phyloP scores from a whole-genome alignment of 257 asterid species.

The Solanum stenotomum region DNA sequence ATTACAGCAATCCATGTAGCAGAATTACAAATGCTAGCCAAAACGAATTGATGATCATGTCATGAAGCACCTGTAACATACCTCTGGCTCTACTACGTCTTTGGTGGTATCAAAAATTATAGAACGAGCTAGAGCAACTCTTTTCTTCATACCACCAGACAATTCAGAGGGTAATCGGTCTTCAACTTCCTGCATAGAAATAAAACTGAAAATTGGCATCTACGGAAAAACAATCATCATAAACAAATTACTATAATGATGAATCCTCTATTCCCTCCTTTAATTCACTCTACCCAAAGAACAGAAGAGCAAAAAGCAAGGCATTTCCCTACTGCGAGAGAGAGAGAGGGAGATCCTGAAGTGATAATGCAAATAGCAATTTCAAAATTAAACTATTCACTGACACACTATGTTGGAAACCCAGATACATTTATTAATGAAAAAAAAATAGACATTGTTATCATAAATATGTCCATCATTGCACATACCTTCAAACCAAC shows the following conservation, averaged over 20 bases:
- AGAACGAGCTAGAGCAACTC: slow-evolving; percentile 98
- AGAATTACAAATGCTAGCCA: not conserved
- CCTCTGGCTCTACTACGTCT: slow-evolving; percentile 91
- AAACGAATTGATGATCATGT: not conserved
- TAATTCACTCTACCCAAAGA: not conserved
- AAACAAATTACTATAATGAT: not conserved
- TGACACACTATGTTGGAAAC: not conserved
- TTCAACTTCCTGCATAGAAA: slow-evolving; percentile 73
- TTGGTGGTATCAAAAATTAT: slow-evolving; percentile 84
- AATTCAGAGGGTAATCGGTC: slow-evolving; percentile 90
- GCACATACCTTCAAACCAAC: slow-evolving; percentile 88
- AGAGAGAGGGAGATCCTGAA: not conserved
- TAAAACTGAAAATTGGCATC: not conserved
- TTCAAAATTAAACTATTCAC: not conserved
- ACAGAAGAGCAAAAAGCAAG: not conserved
- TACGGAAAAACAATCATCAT: slow-evolving; percentile 1
- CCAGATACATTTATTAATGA: not conserved
- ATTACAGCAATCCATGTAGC: not conserved
- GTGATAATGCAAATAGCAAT: not conserved
- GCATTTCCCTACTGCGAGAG: not conserved
- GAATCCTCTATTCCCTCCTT: not conserved
- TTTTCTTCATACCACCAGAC: slow-evolving; percentile 99
- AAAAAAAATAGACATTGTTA: not conserved
- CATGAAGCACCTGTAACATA: slow-evolving; percentile 15
- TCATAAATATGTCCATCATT: not conserved